phyloP scores from a whole-genome alignment of 306 rosid genomes.

The Fagus crenata region DNA sequence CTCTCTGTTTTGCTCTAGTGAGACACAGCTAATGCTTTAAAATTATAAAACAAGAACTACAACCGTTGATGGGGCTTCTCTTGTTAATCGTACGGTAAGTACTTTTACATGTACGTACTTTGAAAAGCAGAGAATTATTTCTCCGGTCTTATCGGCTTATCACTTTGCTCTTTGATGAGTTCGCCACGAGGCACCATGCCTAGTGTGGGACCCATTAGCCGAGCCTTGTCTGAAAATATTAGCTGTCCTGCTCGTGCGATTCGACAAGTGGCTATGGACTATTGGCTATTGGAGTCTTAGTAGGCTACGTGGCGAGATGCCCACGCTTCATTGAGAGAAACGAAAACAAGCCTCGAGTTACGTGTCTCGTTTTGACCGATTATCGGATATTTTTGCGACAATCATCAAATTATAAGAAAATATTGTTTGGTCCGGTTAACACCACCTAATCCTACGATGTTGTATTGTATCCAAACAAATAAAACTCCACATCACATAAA shows the following conservation, averaged over 20 bases:
- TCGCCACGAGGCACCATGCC: conserved; percentile 56
- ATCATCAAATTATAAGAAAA: background rate
- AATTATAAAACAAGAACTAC: too few species aligned
- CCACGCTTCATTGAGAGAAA: conserved; percentile 23
- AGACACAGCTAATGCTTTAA: too few species aligned
- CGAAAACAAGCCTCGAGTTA: conserved; percentile 15
- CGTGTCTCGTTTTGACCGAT: conserved; percentile 32
- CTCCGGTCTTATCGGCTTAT: conserved; percentile 68
- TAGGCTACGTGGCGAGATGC: conserved; percentile 31
- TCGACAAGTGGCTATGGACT: conserved; percentile 15
- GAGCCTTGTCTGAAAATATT: conserved; percentile 30
- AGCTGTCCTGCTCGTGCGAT: conserved; percentile 26
- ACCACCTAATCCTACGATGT: background rate
- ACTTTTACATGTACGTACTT: background rate
- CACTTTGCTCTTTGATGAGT: conserved; percentile 51
- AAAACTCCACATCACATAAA: too few species aligned
- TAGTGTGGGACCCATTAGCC: conserved; percentile 50
- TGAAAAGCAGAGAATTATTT: background rate
- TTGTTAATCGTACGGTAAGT: background rate
- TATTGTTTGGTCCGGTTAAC: background rate
- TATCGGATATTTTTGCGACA: conserved; percentile 28
- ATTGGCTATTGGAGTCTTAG: background rate
- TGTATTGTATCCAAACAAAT: background rate
- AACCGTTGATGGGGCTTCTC: too few species aligned
- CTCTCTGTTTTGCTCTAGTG: background rate